These are phyloP conservation scores for Evernia prunastri DNA, from an alignment of 495 filamentous ascomycete genomes.

Conservation along the genomic window DNA sequence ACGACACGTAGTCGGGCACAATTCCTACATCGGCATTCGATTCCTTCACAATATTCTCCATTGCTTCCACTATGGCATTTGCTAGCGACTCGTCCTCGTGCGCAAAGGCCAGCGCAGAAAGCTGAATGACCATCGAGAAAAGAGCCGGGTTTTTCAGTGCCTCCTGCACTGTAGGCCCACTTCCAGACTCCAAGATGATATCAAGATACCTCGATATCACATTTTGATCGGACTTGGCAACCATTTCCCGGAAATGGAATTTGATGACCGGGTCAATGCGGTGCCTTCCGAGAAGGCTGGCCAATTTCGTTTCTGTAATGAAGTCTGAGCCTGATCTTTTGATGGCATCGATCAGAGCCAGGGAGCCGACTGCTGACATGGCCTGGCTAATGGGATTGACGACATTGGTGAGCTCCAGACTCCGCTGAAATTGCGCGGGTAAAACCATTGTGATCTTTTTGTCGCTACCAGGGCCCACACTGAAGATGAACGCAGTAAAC, in stretches of 20 bases:
- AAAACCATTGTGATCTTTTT: background rate
- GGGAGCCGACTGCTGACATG: slow-evolving; percentile 9
- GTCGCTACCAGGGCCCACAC: background rate
- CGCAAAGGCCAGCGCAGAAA: slow-evolving; percentile 16
- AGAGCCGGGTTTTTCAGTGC: slow-evolving; percentile 18
- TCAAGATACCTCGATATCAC: slow-evolving; percentile 21
- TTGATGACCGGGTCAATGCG: slow-evolving; percentile 17
- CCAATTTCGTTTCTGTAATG: slow-evolving; percentile 20
- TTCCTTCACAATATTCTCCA: slow-evolving; percentile 16
- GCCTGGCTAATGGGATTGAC: slow-evolving; percentile 18
- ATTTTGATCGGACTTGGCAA: slow-evolving; percentile 13
- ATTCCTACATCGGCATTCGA: background rate
- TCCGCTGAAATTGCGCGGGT: slow-evolving; percentile 15
- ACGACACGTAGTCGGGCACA: slow-evolving; percentile 14
- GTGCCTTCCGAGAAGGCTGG: slow-evolving; percentile 16
- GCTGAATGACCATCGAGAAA: slow-evolving; percentile 23
- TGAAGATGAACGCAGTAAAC: background rate
- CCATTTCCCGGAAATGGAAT: slow-evolving; percentile 16
- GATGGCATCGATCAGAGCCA: slow-evolving; percentile 18
- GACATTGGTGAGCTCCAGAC: slow-evolving; percentile 21
- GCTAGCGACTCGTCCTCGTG: slow-evolving; percentile 14
- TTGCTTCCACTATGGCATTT: slow-evolving; percentile 12
- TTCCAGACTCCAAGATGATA: slow-evolving; percentile 19
- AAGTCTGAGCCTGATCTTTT: slow-evolving; percentile 17
- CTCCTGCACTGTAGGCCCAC: slow-evolving; percentile 20